Base-by-base conservation (phyloP, 2,329 filamentous ascomycete species). In the Phyllosticta citrichinensis region DNA sequence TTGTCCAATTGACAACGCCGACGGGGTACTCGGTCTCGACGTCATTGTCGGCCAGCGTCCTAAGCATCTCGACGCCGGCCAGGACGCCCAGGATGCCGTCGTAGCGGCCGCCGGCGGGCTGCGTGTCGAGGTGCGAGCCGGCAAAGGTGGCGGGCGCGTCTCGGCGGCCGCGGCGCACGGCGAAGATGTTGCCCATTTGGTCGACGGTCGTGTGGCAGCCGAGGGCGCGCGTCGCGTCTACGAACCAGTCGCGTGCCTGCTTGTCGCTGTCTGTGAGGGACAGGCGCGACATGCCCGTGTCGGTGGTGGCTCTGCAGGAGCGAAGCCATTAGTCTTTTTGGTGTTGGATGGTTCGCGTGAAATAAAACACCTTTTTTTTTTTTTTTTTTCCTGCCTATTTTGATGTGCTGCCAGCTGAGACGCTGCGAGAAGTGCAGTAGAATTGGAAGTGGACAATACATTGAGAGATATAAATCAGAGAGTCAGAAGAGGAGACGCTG, bases 121-220 rank as follows among this genome's bases (percentile, higher is more conserved):
- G 79, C 3, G 79, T 80, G 63, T 82, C 80, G 4, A 81, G 69
- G 70, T 91, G 88, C 6, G 84, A 87, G 1, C 88, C 88, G 27
- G 84, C 86, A 64, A 84, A 89, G 1, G 86, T 88, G 1, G 87
- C 81, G 9, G 83, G 78, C 2, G 82, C 81, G 25, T 82, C 77
- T 19, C 79, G 75, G 57, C 81, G 75, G 1, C 89, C 88, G 2
- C 84, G 81, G 2, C 86, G 81, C 3, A 89, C 78, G 0, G 88
- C 87, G 69, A 93, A 94, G 63, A 87, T 88, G 66, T 93, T 94
- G 20, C 89, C 89, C 83, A 93, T 91, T 25, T 83, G 77, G 69
- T 94, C 89, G 1, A 90, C 73, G 0, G 81, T 86, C 8, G 88
- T 79, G 2, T 79, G 78, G 70, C 89, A 93, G 10, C 86, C 87